These are phyloP conservation scores for Cyclocybe cylindracea DNA, from an alignment of 768 basidiomycete genomes.

Conservation along the genomic window DNA sequence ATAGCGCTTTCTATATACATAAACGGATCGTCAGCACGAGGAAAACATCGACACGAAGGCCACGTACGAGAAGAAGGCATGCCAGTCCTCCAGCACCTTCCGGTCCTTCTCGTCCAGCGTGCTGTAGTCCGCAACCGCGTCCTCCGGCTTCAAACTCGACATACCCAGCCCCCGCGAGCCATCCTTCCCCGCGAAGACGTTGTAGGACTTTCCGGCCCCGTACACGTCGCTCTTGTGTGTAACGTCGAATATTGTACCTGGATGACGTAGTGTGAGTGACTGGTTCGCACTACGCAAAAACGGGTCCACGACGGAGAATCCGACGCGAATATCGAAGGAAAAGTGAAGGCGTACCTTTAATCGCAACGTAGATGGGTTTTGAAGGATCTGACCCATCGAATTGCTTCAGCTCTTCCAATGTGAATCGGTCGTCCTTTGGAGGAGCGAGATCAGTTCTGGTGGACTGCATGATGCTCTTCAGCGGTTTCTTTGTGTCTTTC, in stretches of 20 bases:
- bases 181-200: constrained; percentile 92
- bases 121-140: constrained; percentile 89
- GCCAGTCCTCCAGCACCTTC: constrained; percentile 89
- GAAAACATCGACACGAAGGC: background rate
- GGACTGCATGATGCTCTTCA: constrained; percentile 74
- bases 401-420: constrained; percentile 61
- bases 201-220: constrained; percentile 77
- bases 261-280: background rate
- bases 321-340: background rate
- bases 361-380: constrained; percentile 87
- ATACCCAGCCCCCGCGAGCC: constrained; percentile 87
- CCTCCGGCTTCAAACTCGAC: constrained; percentile 83
- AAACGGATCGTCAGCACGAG: background rate
- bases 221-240: constrained; percentile 85
- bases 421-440: constrained; percentile 83
- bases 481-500: constrained; percentile 25
- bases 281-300: background rate
- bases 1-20: constrained; percentile 72
- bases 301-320: background rate
- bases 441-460: constrained; percentile 58
- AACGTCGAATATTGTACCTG: constrained; percentile 92
- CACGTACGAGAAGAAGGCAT: constrained; percentile 82
- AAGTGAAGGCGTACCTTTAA: constrained; percentile 65
- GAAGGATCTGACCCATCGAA: constrained; percentile 68
- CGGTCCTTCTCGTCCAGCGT: constrained; percentile 65